Evolutionary conservation across 2,329 filamentous ascomycete genomes (phyloP), one percentile per base, ranked within the genome.

Genomic region (Exophiala xenobiotica): DNA sequence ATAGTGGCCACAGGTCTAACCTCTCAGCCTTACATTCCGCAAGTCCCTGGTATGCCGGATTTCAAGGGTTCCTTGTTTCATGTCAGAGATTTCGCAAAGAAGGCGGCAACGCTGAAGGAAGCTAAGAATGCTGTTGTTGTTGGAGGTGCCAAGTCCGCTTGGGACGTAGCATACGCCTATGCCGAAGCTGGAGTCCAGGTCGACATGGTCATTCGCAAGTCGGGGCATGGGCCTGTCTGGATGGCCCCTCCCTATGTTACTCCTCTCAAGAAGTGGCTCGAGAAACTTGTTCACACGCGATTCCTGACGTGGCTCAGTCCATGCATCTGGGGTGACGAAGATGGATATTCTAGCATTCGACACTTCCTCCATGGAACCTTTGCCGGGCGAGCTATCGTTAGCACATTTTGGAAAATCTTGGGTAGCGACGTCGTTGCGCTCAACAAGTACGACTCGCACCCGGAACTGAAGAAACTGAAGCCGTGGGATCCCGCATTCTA

Each of bases 291-390:
- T 3, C 78, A 79, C 24, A 85, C 80, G 0, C 81, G 87, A 0
- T 76, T 87, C 57, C 69, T 90, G 46, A 86, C 82, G 1, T 90
- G 85, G 82, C 82, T 91, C 67, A 84, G 80, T 45, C 87, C 88
- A 0, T 90, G 86, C 63, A 77, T 86, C 11, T 91, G 85, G 83
- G 85, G 83, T 3, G 72, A 75, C 1, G 78, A 76, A 16, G 70
- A 70, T 48, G 74, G 70, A 4, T 72, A 66, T 35, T 12, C 24
- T 12, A 63, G 64, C 7, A 59, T 76, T 1, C 70, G 77, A 5
- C 59, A 62, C 2, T 73, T 79, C 46, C 61, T 83, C 16, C 79
- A 83, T 54, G 65, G 68, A 2, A 81, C 78, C 0, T 72, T 69
- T 65, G 48, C 80, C 0, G 79, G 80, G 2, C 70, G 77, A 27